Conservation (phyloP, 495 filamentous ascomycete genomes). For the Aspergillus sclerotioniger region DNA sequence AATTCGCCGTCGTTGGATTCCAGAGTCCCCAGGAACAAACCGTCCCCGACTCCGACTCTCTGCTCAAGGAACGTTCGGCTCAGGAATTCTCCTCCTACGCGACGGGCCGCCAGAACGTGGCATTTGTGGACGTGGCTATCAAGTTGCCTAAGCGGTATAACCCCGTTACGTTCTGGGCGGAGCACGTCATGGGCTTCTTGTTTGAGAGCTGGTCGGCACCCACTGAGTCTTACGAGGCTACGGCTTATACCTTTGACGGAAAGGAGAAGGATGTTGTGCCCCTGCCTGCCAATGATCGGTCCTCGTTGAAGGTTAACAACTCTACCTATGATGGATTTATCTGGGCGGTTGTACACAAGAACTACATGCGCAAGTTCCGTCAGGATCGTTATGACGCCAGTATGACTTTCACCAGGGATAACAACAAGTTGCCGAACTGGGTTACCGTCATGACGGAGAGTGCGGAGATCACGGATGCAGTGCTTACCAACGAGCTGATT, state of each 20-base stretch:
- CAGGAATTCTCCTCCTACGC: slow-evolving; percentile 86
- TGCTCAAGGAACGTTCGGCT: slow-evolving; percentile 78
- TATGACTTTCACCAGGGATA: slow-evolving; percentile 87
- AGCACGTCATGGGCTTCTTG: slow-evolving; percentile 69
- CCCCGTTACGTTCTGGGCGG: slow-evolving; percentile 69
- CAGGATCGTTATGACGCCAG: slow-evolving; percentile 94
- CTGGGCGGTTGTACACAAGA: slow-evolving; percentile 94
- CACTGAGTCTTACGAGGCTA: slow-evolving; percentile 68
- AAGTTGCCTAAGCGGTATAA: slow-evolving; percentile 87
- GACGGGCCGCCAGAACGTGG: slow-evolving; percentile 90
- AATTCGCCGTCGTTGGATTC: slow-evolving; percentile 91
- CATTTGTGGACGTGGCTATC: slow-evolving; percentile 82
- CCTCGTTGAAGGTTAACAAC: slow-evolving; percentile 57
- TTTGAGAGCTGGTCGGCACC: slow-evolving; percentile 70
- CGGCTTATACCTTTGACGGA: slow-evolving; percentile 85
- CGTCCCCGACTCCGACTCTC: slow-evolving; percentile 50
- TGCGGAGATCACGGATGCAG: slow-evolving; percentile 85
- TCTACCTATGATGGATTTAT: slow-evolving; percentile 87
- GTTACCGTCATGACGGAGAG: slow-evolving; percentile 94
- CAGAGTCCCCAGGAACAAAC: slow-evolving; percentile 46
- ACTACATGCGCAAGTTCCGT: slow-evolving; percentile 81
- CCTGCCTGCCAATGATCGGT: slow-evolving; percentile 49
- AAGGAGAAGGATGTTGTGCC: slow-evolving; percentile 77
- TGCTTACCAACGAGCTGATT: slow-evolving; percentile 81
- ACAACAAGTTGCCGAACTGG: slow-evolving; percentile 87